phyloP scores from a whole-genome alignment of 139 green algal species.

The Mychonastes homosphaera region DNA sequence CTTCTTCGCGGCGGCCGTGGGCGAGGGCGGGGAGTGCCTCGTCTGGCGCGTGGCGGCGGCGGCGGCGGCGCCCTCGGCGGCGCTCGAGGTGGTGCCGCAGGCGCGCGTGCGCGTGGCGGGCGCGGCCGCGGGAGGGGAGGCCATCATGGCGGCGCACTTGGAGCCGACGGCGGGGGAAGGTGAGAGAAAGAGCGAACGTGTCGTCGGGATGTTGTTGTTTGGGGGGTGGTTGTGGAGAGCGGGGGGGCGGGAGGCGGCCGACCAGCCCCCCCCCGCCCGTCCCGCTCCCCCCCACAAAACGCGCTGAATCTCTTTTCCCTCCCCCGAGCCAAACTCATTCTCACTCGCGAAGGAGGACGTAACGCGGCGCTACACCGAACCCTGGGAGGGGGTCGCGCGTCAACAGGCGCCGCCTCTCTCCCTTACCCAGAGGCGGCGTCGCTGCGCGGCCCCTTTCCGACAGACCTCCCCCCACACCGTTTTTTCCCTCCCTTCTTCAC shows the following conservation, averaged over 20 bases:
- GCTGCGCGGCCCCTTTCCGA: neutral
- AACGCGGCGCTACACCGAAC: slow-evolving; percentile 22
- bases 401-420: neutral
- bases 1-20: slow-evolving; percentile 39
- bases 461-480: neutral
- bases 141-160: slow-evolving; percentile 22
- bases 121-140: slow-evolving; percentile 1
- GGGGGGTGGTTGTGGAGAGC: neutral
- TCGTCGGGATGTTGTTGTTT: neutral
- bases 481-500: neutral
- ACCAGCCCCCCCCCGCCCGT: neutral
- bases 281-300: too few relatives aligned
- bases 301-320: slow-evolving; percentile 30
- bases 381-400: too few relatives aligned
- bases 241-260: neutral
- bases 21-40: slow-evolving; percentile 33
- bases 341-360: slow-evolving; percentile 16
- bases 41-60: slow-evolving; percentile 33
- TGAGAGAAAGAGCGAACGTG: slow-evolving; percentile 1
- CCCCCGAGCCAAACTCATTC: slow-evolving; percentile 13
- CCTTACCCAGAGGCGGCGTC: neutral
- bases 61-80: slow-evolving; percentile 1
- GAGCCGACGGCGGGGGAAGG: slow-evolving; percentile 9
- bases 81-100: slow-evolving; percentile 18
- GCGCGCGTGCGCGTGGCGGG: slow-evolving; percentile 21